These are phyloP conservation scores for Candida schatavii DNA, from an alignment of 805 yeast genomes.

Conservation along the genomic window DNA sequence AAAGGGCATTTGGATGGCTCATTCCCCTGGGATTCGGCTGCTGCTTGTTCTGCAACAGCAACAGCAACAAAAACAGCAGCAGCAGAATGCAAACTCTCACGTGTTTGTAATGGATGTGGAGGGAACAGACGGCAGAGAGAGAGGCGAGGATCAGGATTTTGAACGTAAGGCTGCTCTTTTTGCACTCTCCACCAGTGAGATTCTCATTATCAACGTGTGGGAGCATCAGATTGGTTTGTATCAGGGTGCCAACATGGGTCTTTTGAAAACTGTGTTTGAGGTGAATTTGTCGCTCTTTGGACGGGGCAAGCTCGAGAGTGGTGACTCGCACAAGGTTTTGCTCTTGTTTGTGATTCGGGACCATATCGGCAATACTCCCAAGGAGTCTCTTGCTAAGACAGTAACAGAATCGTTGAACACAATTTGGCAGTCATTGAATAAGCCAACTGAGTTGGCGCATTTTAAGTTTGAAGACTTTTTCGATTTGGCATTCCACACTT, in stretches of 20 bases:
- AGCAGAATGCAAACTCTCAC: conserved; percentile 24
- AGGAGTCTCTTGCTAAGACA: conserved; percentile 65
- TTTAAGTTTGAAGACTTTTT: conserved; percentile 71
- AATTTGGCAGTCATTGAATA: conserved; percentile 76
- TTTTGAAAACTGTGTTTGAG: conserved; percentile 92
- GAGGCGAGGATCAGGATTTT: conserved; percentile 98
- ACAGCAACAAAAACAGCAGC: conserved; percentile 6
- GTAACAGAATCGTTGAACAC: conserved; percentile 66
- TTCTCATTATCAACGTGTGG: conserved; percentile 91
- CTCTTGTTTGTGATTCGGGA: conserved; percentile 89
- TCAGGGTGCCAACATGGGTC: conserved; percentile 97
- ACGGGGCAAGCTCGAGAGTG: conserved; percentile 35
- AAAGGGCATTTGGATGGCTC: conserved; percentile 46
- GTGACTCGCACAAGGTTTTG: conserved; percentile 56
- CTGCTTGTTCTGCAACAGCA: conserved; percentile 17
- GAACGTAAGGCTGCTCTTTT: conserved; percentile 95
- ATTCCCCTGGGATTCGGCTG: conserved; percentile 33
- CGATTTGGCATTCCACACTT: conserved; percentile 75
- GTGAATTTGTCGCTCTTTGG: conserved; percentile 88
- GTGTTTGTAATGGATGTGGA: conserved; percentile 94
- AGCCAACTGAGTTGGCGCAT: conserved; percentile 62
- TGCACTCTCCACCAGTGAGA: conserved; percentile 89
- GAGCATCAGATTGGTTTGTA: conserved; percentile 95
- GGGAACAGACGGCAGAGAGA: conserved; percentile 96
- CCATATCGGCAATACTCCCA: conserved; percentile 83